Evolutionary conservation across 2,329 filamentous ascomycete genomes (phyloP), one percentile per base, ranked within the genome.

Genomic region (Arthrobotrys iridis): DNA sequence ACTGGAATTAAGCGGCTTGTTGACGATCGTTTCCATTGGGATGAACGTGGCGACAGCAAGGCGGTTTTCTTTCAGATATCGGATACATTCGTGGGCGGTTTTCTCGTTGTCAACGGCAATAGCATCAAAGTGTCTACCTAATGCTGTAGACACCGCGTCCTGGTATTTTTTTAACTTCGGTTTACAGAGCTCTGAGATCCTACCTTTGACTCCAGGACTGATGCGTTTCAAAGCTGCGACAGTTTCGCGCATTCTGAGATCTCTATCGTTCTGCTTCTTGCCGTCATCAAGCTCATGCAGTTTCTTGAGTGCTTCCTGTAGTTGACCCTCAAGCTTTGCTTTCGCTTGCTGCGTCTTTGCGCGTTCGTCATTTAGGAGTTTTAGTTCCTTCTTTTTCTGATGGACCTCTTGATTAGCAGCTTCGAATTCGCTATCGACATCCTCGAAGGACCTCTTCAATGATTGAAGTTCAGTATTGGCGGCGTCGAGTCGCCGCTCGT

Each of bases 91-190:
- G 72, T 93, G 90, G 26, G 92, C 95, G 0, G 92, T 95, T 83
- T 95, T 96, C 82, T 98, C 93, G 1, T 93, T 94, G 79, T 99
- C 95, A 7, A 98, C 94, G 55, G 99, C 89, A 45, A 99, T 91
- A 0, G 93, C 92, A 81, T 99, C 94, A 81, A 97, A 97, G 80
- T 98, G 92, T 64, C 92, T 89, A 58, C 95, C 95, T 2, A 99
- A 87, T 4, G 96, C 93, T 20, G 93, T 96, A 79, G 92, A 93
- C 77, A 99, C 92, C 48, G 95, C 95, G 78, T 95, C 92, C 77
- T 95, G 92, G 80, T 90, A 99, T 82, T 97, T 98, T 83, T 96
- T 97, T 83, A 97, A 93, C 82, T 97, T 98, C 0, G 95, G 94
- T 78, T 92, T 93, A 84, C 95, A 97, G 43, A 99, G 87, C 78